Evolutionary conservation across 305 asterid genomes (phyloP).

Genomic region (Rubia peregrina): DNA sequence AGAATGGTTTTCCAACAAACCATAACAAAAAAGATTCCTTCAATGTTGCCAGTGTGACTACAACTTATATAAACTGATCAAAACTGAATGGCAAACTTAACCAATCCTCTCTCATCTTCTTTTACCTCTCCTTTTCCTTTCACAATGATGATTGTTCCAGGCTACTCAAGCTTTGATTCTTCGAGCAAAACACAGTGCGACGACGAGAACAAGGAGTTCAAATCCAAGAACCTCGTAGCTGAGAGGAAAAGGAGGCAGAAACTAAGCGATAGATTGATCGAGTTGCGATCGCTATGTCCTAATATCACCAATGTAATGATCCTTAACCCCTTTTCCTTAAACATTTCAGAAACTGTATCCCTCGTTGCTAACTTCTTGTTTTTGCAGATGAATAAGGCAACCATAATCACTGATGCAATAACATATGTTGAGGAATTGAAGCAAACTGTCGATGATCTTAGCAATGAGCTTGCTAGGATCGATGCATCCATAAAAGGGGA

Average conservation of each 20-base stretch:
- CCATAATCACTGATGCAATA: conserved; percentile 70
- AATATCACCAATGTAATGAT: conserved; percentile 70
- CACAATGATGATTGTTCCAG: conserved; percentile 13
- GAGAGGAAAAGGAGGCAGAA: conserved; percentile 74
- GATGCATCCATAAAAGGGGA: conserved; percentile 31
- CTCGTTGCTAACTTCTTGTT: background rate
- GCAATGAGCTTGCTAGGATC: conserved; percentile 44
- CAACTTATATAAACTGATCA: conserved; percentile 6
- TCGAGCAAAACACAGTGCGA: conserved; percentile 21
- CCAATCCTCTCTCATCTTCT: background rate
- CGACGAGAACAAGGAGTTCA: conserved; percentile 27
- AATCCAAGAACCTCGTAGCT: conserved; percentile 73
- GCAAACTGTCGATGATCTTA: conserved; percentile 39
- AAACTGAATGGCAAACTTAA: background rate
- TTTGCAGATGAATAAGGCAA: conserved; percentile 62
- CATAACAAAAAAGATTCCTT: conserved; percentile 62
- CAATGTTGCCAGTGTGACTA: conserved; percentile 17
- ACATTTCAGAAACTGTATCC: background rate
- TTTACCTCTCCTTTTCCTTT: background rate
- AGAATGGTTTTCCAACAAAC: conserved; percentile 48
- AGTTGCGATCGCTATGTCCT: conserved; percentile 73
- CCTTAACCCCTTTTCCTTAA: conserved; percentile 3
- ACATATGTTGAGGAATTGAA: conserved; percentile 57
- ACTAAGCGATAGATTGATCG: conserved; percentile 53
- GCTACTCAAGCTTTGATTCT: conserved; percentile 19